phyloP scores from a whole-genome alignment of 1,139 yeast genomes.

The Meyerozyma carpophila region DNA sequence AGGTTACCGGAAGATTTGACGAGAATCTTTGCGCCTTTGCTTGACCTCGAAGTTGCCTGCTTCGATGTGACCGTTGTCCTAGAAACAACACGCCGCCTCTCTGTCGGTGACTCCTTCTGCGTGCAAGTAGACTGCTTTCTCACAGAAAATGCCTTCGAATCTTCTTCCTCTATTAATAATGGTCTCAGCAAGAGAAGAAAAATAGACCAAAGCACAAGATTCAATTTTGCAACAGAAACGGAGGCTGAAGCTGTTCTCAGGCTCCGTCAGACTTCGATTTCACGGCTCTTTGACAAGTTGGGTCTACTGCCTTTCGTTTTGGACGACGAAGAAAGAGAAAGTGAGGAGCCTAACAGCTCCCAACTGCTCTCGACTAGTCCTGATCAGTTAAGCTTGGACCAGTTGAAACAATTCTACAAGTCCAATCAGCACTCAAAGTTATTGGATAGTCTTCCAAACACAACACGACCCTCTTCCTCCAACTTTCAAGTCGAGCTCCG shows the following conservation, averaged over 20 bases:
- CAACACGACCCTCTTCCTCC: conserved; percentile 49
- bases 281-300: conserved; percentile 51
- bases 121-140: conserved; percentile 61
- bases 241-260: conserved; percentile 49
- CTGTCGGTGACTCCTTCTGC: conserved; percentile 69
- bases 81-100: conserved; percentile 48
- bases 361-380: conserved; percentile 7
- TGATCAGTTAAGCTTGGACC: conserved; percentile 59
- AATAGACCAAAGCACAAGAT: conserved; percentile 10
- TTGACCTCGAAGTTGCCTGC: conserved; percentile 50
- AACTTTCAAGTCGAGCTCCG: conserved; percentile 56
- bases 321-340: conserved; percentile 6
- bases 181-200: conserved; percentile 9
- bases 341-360: conserved; percentile 2
- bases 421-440: conserved; percentile 54
- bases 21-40: conserved; percentile 58
- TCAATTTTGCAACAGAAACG: conserved; percentile 41
- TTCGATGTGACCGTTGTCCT: conserved; percentile 60
- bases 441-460: conserved; percentile 51
- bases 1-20: conserved; percentile 73
- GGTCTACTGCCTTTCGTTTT: conserved; percentile 9
- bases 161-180: neutral
- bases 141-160: conserved; percentile 44
- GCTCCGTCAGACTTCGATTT: conserved; percentile 52
- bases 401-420: conserved; percentile 68